Conservation (phyloP, 1,139 yeast genomes). For the Yarrowia galli region DNA sequence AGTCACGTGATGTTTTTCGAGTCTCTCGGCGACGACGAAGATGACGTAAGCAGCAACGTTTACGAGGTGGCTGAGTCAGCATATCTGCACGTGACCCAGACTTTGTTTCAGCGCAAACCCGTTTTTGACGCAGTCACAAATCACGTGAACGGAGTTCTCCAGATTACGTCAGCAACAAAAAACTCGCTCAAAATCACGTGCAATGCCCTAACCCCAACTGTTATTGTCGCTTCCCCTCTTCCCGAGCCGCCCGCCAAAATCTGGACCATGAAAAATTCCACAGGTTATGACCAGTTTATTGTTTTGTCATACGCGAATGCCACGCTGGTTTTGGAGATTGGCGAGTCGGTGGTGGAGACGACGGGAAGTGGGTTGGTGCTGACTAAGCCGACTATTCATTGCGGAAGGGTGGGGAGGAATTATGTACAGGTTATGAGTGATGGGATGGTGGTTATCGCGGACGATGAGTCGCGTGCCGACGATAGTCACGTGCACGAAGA, state of each 20-base stretch:
- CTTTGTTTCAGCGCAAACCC: not conserved
- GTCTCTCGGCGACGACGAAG: slow-evolving; percentile 70
- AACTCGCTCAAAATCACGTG: not conserved
- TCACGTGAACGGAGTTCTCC: not conserved
- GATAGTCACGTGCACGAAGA: too few relatives aligned
- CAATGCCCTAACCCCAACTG: slow-evolving; percentile 67
- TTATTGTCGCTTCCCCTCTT: slow-evolving; percentile 73
- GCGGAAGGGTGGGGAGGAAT: slow-evolving; percentile 69
- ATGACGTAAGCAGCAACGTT: slow-evolving; percentile 48
- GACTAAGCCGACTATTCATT: slow-evolving; percentile 68
- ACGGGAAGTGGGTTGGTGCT: slow-evolving; percentile 66
- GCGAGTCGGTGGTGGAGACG: slow-evolving; percentile 78
- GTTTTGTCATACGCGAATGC: slow-evolving; percentile 71
- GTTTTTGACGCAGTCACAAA: slow-evolving; percentile 44
- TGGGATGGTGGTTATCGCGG: not conserved
- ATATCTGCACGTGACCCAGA: slow-evolving; percentile 1
- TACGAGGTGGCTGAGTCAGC: not conserved
- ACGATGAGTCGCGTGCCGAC: too few relatives aligned
- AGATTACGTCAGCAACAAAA: not conserved
- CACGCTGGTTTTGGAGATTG: slow-evolving; percentile 74
- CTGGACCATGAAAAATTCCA: slow-evolving; percentile 60
- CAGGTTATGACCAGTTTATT: slow-evolving; percentile 61
- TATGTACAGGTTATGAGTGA: slow-evolving; percentile 63
- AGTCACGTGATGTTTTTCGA: slow-evolving; percentile 78
- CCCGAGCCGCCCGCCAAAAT: slow-evolving; percentile 69